These are phyloP conservation scores for Spencermartinsiella ligniputridi DNA, from an alignment of 1,139 yeast species.

Conservation along the genomic window DNA sequence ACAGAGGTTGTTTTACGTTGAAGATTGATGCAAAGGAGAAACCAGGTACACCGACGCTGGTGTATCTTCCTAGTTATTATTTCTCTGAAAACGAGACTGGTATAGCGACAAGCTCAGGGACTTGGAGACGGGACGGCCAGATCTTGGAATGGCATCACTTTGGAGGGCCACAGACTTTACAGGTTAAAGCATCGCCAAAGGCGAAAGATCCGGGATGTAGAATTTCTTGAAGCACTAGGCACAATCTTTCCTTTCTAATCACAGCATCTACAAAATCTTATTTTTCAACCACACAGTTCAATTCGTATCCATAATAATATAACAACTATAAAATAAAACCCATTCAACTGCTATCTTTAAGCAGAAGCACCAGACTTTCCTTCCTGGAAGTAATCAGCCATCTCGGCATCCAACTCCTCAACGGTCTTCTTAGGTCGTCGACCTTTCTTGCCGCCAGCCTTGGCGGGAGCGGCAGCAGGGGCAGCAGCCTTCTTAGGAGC, in stretches of 20 bases:
- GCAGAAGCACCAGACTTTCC: constrained; percentile 8
- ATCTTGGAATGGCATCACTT: constrained; percentile 61
- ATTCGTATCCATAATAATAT: neutral
- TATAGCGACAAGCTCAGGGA: constrained; percentile 53
- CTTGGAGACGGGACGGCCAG: constrained; percentile 48
- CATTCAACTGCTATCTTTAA: neutral
- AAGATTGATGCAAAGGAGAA: constrained; percentile 17
- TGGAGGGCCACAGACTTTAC: constrained; percentile 27
- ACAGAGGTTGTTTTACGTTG: constrained; percentile 27
- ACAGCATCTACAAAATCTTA: too few relatives aligned
- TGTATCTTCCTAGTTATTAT: constrained; percentile 66
- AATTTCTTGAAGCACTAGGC: constrained; percentile 11
- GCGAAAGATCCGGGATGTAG: constrained; percentile 18
- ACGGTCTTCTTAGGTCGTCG: constrained; percentile 66
- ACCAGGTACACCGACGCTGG: constrained; percentile 2
- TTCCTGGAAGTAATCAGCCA: constrained; percentile 70
- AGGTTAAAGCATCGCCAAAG: constrained; percentile 24
- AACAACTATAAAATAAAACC: neutral
- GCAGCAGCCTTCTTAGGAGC: constrained; percentile 24
- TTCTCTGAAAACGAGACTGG: constrained; percentile 46
- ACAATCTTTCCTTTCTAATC: too few relatives aligned
- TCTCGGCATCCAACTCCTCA: constrained; percentile 90
- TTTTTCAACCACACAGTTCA: too few relatives aligned
- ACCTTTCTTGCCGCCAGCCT: constrained; percentile 30
- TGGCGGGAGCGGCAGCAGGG: constrained; percentile 29